Base-by-base conservation (phyloP, 768 basidiomycete species). In the Lentinula aciculospora region DNA sequence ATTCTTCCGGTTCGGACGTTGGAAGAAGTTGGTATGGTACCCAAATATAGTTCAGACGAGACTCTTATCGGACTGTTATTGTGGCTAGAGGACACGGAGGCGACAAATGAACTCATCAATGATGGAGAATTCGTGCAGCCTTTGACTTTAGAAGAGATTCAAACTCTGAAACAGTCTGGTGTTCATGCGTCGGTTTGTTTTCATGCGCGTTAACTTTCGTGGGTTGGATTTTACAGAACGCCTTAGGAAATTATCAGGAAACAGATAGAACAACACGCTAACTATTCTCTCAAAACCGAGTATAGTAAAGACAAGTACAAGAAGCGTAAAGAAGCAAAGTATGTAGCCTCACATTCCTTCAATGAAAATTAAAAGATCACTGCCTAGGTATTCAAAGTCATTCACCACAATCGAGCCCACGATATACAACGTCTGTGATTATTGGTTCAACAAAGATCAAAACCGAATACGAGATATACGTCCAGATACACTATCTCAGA, bases 221-320 rank as follows among this genome's bases (percentile, higher is more conserved):
- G 12, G 19, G 55, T 53, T 15, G 21, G 23, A 37, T 21, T 23
- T 32, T 13, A n/a, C 12, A n/a, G 31, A 28, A 34, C 34, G 19
- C 13, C 17, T 4, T 74, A 97, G 88, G 95, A 98, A 65, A 98
- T 99, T 53, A 96, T 98, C 68, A 86, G 90, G 67, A 86, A 80
- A 69, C 96, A 98, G 71, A 96, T 98, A 47, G 93, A 92, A 64
- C 83, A 87, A 65, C 96, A 98, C 65, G 87, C 90, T 29, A 90
- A 92, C 64, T 99, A 90, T 69, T 85, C 86, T 10, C 76, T 98
- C 49, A 98, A 98, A 72, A 98, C 95, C 1, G 97, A 96, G 71
- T 98, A 95, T 71, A 94, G 92, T 72, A 98, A 99, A 72, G 95
- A 98, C 66, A 99, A 99, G 69, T 99, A 98, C 72, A 89, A 84